Evolutionary conservation across 139 green algal genomes (phyloP), one percentile per base, ranked within the genome.

Genomic region (Volvox reticuliferus): DNA sequence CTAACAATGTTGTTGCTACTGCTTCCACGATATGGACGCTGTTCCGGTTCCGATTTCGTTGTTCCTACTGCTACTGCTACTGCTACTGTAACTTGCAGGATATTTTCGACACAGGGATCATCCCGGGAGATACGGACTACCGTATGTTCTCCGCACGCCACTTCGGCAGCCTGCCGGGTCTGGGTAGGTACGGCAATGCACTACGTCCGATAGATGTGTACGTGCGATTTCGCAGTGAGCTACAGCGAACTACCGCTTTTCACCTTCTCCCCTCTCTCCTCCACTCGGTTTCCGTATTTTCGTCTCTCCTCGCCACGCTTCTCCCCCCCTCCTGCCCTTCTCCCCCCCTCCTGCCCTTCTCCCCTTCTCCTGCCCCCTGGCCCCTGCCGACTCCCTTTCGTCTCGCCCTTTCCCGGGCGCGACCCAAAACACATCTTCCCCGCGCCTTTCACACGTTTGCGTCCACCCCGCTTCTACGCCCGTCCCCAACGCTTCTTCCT

Each of bases 61-160:
- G n/a, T n/a, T n/a, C n/a, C n/a, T n/a, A n/a, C n/a, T n/a, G n/a
- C 44, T 9, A 55, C 5, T 55, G 44, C 44, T 55, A 9, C 44
- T 55, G 44, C 44, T 55, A 9, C 44, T 55, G n/a, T n/a, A n/a
- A n/a, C n/a, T n/a, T 44, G 19, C 82, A 88, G 86, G 87, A 94
- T 79, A 79, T 94, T 26, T 95, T 94, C 69, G 87, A 91, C 75
- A 75, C 93, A 44, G 93, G 94, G 30, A 80, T 98, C 37, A 96
- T 98, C 50, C 96, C 96, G 1, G 96, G 95, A 5, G 96, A 98
- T 93, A 97, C 95, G 0, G 96, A 98, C 82, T 98, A 95, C 89
- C 91, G 95, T 26, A 96, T 98, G 95, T 96, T 97, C 87, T 92
- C 78, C 20, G 89, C 85, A 0, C 85, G 89, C 12, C 92, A 91